A percentile compares a stretch with the other conserved stretches of the same genome.
phyloP scores from a whole-genome alignment of 164 flowering plant species.

The Magnolia changhungtana region DNA sequence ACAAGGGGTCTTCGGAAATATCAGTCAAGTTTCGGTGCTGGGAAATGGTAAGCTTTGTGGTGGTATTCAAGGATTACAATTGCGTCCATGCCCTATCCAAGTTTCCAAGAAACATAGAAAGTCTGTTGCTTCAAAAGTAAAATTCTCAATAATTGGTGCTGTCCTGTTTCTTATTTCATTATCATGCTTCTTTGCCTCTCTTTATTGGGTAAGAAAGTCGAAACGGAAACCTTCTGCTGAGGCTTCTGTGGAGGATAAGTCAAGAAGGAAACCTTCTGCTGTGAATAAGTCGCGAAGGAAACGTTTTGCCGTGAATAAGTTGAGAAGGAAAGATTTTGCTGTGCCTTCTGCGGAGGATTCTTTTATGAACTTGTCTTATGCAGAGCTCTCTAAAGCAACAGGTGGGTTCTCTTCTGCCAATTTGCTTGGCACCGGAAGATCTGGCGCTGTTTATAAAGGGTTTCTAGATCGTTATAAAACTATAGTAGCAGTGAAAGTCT shows the following conservation, averaged over 20 bases:
- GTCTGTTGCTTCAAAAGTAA: not conserved
- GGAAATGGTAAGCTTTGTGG: not conserved
- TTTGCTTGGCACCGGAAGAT: not conserved
- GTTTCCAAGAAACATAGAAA: too few relatives aligned
- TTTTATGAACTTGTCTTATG: not conserved
- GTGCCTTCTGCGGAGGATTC: not conserved
- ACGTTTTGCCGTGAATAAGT: too few relatives aligned
- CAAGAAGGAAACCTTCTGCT: not conserved
- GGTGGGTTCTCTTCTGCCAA: not conserved
- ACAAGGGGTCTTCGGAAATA: not conserved
- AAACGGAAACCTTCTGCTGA: too few relatives aligned
- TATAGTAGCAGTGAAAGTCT: not conserved
- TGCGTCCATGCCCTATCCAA: not conserved
- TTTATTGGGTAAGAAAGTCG: not conserved
- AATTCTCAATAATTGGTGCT: not conserved
- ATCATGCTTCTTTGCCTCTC: not conserved
- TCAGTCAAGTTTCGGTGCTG: not conserved
- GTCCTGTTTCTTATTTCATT: not conserved
- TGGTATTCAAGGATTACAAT: not conserved
- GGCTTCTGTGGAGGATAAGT: too few relatives aligned
- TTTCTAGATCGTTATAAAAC: not conserved
- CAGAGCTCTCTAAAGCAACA: not conserved
- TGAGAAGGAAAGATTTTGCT: not conserved
- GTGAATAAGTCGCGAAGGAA: too few relatives aligned
- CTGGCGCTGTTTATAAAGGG: not conserved